Evolutionary conservation across 306 rosid species (phyloP), one percentile per base, ranked within the genome.

Genomic region (Quercus gilva): DNA sequence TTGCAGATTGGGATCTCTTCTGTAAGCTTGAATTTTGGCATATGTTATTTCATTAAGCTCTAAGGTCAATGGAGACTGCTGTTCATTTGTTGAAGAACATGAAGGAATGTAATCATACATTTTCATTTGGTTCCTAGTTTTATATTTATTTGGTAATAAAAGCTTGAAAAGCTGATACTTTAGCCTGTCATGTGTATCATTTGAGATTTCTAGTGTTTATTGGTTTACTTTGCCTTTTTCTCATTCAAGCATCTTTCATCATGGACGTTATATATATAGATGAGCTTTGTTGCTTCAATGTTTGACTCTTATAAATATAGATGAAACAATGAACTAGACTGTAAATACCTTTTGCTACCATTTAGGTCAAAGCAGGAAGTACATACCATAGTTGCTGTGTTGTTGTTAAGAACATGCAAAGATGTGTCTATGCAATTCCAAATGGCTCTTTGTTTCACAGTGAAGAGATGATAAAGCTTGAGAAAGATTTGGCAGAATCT

Each of bases 401-500:
- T 74, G 91, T 95, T 69, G 96, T 91, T 68, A 91, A 93, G 91
- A 93, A 89, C 87, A 86, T 90, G 90, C 89, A 93, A 74, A 91
- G 99, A 84, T 90, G 99, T 75, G 85, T 93, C 69, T 95, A 89
- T 81, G 98, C 99, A 45, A 81, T 95, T 84, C 99, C 98, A 74
- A 80, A 77, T 65, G 76, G 73, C 72, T 83, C 92, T 53, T 57
- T 83, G 63, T 84, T 82, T 82, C 75, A 78, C 80, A 77, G 85
- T 6, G 90, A 87, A 52, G 99, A 93, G 84, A 83, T 89, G 85
- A 74, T 76, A 79, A 81, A 73, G 76, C 93, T 93, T 19, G 92
- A 88, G 85, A 90, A 87, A 83, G 92, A 93, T 74, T 78, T 78
- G 14, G 78, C 86, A 79, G 91, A 88, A 83, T 91, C 91, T 37